Evolutionary conservation across 2,329 filamentous ascomycete species (phyloP).

Genomic region (Pestalotiopsis sp.): DNA sequence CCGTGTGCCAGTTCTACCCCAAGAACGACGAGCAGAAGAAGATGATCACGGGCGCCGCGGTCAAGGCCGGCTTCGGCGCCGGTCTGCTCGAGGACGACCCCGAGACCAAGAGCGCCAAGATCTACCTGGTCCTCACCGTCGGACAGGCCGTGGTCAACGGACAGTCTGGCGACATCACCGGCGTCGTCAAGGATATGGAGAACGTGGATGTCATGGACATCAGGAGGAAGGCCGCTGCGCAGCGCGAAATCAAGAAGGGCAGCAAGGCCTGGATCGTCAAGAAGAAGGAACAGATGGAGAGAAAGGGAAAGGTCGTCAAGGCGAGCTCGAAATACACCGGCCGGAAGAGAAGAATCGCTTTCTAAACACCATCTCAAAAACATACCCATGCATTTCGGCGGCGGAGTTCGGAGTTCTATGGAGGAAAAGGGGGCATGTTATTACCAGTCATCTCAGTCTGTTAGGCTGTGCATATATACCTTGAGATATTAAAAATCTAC

Average conservation of each 20-base stretch:
- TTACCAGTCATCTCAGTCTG: neutral
- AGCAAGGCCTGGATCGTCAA: conserved; percentile 82
- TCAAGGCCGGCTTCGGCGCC: conserved; percentile 93
- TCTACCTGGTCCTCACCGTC: conserved; percentile 94
- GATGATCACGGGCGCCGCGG: conserved; percentile 90
- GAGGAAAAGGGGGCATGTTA: neutral
- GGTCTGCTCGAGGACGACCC: conserved; percentile 94
- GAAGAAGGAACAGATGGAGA: conserved; percentile 92
- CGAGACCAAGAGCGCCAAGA: conserved; percentile 93
- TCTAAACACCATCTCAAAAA: conserved; percentile 48
- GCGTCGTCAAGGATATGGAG: conserved; percentile 87
- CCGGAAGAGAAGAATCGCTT: conserved; percentile 78
- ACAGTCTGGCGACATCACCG: conserved; percentile 79
- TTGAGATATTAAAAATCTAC: neutral
- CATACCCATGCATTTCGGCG: conserved; percentile 11
- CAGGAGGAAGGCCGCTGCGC: conserved; percentile 54
- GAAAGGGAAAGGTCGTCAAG: conserved; percentile 95
- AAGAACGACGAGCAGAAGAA: conserved; percentile 90
- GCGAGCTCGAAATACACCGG: conserved; percentile 91
- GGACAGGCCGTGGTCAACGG: conserved; percentile 60
- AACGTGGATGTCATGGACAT: conserved; percentile 81
- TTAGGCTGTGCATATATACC: neutral
- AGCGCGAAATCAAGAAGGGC: conserved; percentile 72
- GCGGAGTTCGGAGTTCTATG: conserved; percentile 3
- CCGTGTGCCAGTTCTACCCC: conserved; percentile 97